Evolutionary conservation across 106 monocot species (phyloP).

Genomic region (Cymbidium sinense): DNA sequence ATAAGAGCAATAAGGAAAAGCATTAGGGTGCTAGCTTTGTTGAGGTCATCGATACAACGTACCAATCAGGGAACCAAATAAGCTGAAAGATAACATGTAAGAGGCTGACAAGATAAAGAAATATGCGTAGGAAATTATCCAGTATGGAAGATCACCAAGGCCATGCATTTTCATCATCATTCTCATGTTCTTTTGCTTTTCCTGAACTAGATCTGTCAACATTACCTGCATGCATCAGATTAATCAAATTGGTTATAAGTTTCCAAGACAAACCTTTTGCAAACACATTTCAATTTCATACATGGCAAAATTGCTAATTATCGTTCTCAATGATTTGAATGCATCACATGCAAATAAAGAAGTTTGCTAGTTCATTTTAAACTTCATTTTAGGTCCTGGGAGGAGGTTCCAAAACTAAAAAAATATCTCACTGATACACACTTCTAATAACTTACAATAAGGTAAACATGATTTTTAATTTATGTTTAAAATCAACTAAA

Average conservation of each 20-base stretch:
- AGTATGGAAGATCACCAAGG: conserved; percentile 58
- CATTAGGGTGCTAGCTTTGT: neutral
- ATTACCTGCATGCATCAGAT: conserved; percentile 37
- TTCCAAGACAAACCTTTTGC: too few relatives aligned
- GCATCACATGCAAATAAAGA: too few relatives aligned
- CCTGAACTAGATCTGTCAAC: conserved; percentile 52
- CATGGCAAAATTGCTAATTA: too few relatives aligned
- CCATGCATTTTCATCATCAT: conserved; percentile 90
- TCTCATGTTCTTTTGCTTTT: conserved; percentile 61
- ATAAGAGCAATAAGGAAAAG: neutral
- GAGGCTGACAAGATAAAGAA: conserved; percentile 38
- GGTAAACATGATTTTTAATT: too few relatives aligned
- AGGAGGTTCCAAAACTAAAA: too few relatives aligned
- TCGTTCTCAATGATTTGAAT: too few relatives aligned
- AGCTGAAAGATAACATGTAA: conserved; percentile 36
- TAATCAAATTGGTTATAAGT: neutral
- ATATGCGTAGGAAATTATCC: conserved; percentile 56
- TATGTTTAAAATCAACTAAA: too few relatives aligned
- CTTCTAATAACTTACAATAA: too few relatives aligned
- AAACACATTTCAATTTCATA: too few relatives aligned
- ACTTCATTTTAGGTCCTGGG: too few relatives aligned
- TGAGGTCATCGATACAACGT: neutral
- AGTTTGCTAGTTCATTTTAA: too few relatives aligned
- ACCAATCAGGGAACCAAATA: conserved; percentile 58
- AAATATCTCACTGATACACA: too few relatives aligned